Conservation (phyloP, 495 filamentous ascomycete species). For the Penicillium coffeae region DNA sequence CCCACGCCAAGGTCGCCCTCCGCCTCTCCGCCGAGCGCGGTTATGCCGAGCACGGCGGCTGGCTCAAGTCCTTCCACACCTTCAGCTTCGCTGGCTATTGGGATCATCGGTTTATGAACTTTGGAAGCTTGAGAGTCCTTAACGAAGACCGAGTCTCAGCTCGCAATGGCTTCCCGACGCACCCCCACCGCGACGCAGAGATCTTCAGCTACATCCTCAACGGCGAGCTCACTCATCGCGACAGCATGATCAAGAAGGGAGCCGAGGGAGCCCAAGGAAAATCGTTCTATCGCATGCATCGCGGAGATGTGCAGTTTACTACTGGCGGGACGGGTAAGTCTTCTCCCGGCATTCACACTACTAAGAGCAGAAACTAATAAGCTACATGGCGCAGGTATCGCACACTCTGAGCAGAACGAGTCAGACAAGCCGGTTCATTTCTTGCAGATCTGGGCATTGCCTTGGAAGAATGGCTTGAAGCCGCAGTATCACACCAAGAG, state of each 20-base stretch:
- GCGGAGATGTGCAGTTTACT: conserved; percentile 81
- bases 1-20: conserved; percentile 59
- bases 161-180: conserved; percentile 69
- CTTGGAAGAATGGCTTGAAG: conserved; percentile 62
- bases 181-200: conserved; percentile 76
- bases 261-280: conserved; percentile 47
- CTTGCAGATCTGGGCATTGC: conserved; percentile 77
- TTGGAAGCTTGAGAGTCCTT: conserved; percentile 70
- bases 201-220: conserved; percentile 80
- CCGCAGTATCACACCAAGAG: conserved; percentile 67
- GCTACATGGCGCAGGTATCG: conserved; percentile 50
- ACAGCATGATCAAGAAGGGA: conserved; percentile 64
- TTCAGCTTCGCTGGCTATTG: conserved; percentile 76
- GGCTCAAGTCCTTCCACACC: conserved; percentile 81
- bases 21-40: conserved; percentile 61
- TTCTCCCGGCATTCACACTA: not conserved
- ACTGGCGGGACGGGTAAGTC: conserved; percentile 62
- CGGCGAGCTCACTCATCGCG: conserved; percentile 77
- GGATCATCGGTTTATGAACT: conserved; percentile 58
- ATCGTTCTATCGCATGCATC: conserved; percentile 65
- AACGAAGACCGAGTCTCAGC: conserved; percentile 77
- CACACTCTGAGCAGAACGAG: conserved; percentile 74
- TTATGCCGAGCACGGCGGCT: conserved; percentile 72
- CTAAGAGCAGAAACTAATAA: not conserved
- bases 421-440: conserved; percentile 64